These are phyloP conservation scores for Alternaria consortialis DNA, from an alignment of 2,329 filamentous ascomycete genomes.

Conservation along the genomic window DNA sequence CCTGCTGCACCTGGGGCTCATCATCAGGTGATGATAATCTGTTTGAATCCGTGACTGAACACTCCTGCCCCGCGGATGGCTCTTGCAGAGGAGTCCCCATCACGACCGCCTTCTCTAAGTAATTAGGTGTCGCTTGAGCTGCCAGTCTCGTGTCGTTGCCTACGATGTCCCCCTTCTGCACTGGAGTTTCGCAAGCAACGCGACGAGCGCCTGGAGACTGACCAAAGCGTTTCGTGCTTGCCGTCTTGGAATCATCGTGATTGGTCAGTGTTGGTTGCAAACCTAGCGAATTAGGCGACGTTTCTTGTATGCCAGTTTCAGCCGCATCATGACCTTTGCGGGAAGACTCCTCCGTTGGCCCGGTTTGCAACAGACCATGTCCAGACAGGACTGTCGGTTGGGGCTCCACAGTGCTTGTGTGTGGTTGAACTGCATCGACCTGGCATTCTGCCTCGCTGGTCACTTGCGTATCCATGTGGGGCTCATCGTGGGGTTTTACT, in stretches of 20 bases:
- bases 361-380: neutral
- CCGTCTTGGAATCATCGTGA: neutral
- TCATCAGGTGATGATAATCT: neutral
- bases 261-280: neutral
- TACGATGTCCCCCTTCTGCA: neutral
- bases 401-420: neutral
- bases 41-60: neutral
- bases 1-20: neutral
- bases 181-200: neutral
- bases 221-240: neutral
- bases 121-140: neutral
- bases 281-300: neutral
- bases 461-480: conserved; percentile 2
- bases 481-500: conserved; percentile 1
- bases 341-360: neutral
- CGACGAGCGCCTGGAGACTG: neutral
- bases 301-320: neutral
- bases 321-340: neutral
- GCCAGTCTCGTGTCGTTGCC: neutral
- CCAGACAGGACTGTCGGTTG: neutral
- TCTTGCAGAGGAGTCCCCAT: neutral
- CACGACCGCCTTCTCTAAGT: neutral
- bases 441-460: conserved; percentile 5
- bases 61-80: neutral
- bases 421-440: neutral